A percentile compares a stretch with the other conserved stretches of the same genome.
Evolutionary conservation across 805 yeast species (phyloP).

Genomic region (Kuraishia capsulata): DNA sequence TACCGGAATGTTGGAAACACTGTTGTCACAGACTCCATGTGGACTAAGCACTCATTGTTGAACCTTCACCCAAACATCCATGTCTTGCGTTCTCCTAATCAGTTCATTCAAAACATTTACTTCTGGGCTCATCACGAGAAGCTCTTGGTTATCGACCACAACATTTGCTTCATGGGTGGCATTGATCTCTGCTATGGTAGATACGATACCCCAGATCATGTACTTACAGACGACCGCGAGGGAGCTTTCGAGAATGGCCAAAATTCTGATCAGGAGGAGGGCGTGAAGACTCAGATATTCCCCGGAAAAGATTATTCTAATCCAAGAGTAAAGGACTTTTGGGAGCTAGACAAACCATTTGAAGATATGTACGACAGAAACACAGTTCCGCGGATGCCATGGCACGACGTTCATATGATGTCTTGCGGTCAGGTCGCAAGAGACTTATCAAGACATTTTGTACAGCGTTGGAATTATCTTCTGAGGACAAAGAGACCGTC

Average conservation of each 20-base stretch:
- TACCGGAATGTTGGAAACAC: conserved; percentile 92
- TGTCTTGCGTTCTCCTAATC: conserved; percentile 92
- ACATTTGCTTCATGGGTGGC: conserved; percentile 89
- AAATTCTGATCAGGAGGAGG: conserved; percentile 7
- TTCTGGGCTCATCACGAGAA: conserved; percentile 99
- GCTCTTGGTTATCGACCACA: conserved; percentile 75
- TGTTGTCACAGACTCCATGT: conserved; percentile 86
- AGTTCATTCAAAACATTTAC: conserved; percentile 81
- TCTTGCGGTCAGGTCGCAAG: conserved; percentile 91
- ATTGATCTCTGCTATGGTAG: conserved; percentile 94
- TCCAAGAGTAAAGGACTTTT: conserved; percentile 87
- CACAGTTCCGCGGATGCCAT: conserved; percentile 88
- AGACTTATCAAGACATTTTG: conserved; percentile 88
- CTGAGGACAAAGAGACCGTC: conserved; percentile 92
- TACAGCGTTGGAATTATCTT: conserved; percentile 94
- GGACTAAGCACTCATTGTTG: conserved; percentile 89
- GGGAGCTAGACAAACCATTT: conserved; percentile 71
- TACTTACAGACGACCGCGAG: conserved; percentile 59
- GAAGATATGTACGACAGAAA: conserved; percentile 87
- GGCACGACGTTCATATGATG: conserved; percentile 99
- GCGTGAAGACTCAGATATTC: conserved; percentile 42
- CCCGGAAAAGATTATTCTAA: conserved; percentile 98
- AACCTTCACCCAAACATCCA: conserved; percentile 81
- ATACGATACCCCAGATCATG: conserved; percentile 95
- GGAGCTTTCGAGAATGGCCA: conserved; percentile 21